phyloP scores from a whole-genome alignment of 1,284 basidiomycete species.

The Exobasidium cylindrosporum region DNA sequence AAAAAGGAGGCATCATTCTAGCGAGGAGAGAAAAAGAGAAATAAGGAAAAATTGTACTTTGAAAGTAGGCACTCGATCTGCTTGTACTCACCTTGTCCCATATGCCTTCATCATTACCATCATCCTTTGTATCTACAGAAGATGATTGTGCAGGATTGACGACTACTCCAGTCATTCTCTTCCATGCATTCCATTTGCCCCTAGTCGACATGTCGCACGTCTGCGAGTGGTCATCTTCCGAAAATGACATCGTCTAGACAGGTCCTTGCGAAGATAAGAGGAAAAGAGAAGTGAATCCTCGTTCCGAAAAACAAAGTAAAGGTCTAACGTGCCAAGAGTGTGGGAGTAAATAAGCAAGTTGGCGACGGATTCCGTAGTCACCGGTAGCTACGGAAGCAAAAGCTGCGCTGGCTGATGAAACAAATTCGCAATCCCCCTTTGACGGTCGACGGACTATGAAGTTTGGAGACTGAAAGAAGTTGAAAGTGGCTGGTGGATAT shows the following conservation, averaged over 20 bases:
- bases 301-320: too few relatives aligned
- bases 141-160: neutral
- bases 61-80: too few relatives aligned
- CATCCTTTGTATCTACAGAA: neutral
- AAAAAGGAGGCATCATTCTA: constrained; percentile 4
- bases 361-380: too few relatives aligned
- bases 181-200: neutral
- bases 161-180: neutral
- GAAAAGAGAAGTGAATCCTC: too few relatives aligned
- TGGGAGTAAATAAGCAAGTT: too few relatives aligned
- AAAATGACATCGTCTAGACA: neutral
- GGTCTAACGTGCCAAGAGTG: too few relatives aligned
- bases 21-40: neutral
- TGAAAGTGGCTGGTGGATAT: too few relatives aligned
- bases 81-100: constrained; percentile 10
- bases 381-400: too few relatives aligned
- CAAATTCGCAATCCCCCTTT: too few relatives aligned
- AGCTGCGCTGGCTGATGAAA: too few relatives aligned
- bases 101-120: constrained; percentile 3
- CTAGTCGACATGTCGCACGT: neutral
- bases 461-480: too few relatives aligned
- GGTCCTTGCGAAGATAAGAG: neutral
- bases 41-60: neutral
- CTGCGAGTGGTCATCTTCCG: neutral
- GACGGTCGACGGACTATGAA: too few relatives aligned